Conservation (phyloP, 495 filamentous ascomycete genomes). For the Penicillium samsonianum region DNA sequence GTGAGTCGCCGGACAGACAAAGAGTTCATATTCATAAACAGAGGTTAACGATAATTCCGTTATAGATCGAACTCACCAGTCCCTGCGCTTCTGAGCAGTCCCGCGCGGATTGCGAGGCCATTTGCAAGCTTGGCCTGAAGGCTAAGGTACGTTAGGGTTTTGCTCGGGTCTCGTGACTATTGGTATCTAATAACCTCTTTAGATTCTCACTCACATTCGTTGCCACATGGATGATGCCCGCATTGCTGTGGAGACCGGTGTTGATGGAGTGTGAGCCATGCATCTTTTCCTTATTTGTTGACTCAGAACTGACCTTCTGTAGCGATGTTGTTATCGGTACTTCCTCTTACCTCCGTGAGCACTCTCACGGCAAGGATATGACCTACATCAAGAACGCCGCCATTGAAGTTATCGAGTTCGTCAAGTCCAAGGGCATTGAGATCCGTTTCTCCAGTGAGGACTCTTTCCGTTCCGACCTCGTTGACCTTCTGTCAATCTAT, state of each 20-base stretch:
- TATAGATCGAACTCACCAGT: conserved; percentile 75
- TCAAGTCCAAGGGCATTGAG: conserved; percentile 89
- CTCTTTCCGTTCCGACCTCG: conserved; percentile 79
- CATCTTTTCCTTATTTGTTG: conserved; percentile 1
- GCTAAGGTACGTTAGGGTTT: conserved; percentile 54
- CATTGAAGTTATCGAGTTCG: conserved; percentile 90
- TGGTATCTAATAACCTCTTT: conserved; percentile 14
- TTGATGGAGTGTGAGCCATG: conserved; percentile 62
- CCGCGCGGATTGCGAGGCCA: conserved; percentile 75
- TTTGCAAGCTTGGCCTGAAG: conserved; percentile 91
- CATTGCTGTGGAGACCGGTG: conserved; percentile 84
- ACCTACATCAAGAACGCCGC: conserved; percentile 87
- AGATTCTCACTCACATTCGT: conserved; percentile 80
- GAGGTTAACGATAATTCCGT: conserved; percentile 19
- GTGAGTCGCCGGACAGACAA: conserved; percentile 48
- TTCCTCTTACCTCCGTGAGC: conserved; percentile 84
- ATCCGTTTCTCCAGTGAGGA: conserved; percentile 78
- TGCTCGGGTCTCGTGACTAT: background rate
- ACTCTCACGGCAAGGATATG: conserved; percentile 95
- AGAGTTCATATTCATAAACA: background rate
- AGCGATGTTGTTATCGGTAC: conserved; percentile 93
- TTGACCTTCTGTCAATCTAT: conserved; percentile 77
- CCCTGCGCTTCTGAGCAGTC: conserved; percentile 84
- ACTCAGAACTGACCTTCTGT: conserved; percentile 23
- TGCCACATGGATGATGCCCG: conserved; percentile 93